phyloP scores from a whole-genome alignment of 2,329 filamentous ascomycete species.

The Magnaporthiopsis incrustans region DNA sequence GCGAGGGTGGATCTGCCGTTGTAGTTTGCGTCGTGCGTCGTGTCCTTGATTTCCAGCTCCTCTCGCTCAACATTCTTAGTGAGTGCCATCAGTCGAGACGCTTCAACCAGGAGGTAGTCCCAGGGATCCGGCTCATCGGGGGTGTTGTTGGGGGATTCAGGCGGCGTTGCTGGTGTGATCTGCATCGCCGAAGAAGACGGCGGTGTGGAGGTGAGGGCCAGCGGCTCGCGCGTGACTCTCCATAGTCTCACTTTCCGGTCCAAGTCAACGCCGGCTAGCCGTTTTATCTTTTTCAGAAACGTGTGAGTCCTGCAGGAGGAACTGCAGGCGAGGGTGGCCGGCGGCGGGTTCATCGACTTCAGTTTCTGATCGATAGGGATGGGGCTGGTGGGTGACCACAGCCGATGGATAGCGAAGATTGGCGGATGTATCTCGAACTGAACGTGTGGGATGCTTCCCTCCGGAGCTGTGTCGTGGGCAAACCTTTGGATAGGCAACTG shows the following conservation, averaged over 20 bases:
- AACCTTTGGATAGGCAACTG: slow-evolving; percentile 66
- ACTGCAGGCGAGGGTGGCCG: slow-evolving; percentile 63
- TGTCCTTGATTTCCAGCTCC: slow-evolving; percentile 55
- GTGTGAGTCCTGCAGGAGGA: slow-evolving; percentile 59
- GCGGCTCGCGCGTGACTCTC: slow-evolving; percentile 47
- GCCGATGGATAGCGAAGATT: slow-evolving; percentile 74
- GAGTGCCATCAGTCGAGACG: slow-evolving; percentile 54
- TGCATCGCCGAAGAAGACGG: slow-evolving; percentile 24
- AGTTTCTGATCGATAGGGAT: slow-evolving; percentile 49
- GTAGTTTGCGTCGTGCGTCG: slow-evolving; percentile 65
- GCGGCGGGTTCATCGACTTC: slow-evolving; percentile 51
- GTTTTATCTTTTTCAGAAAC: slow-evolving; percentile 72
- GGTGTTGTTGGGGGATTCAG: slow-evolving; percentile 16
- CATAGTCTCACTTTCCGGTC: slow-evolving; percentile 71
- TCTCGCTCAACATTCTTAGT: slow-evolving; percentile 57
- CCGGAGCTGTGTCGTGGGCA: slow-evolving; percentile 66
- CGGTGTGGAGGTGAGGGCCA: slow-evolving; percentile 23
- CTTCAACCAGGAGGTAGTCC: slow-evolving; percentile 49
- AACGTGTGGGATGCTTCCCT: slow-evolving; percentile 55
- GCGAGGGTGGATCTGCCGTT: slow-evolving; percentile 65
- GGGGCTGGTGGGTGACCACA: slow-evolving; percentile 55
- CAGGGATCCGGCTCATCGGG: slow-evolving; percentile 22
- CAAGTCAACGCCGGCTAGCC: slow-evolving; percentile 55
- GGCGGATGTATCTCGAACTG: slow-evolving; percentile 80
- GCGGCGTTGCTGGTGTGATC: slow-evolving; percentile 14